Conservation (phyloP, 345 rosid genomes). For the Camelina neglecta region DNA sequence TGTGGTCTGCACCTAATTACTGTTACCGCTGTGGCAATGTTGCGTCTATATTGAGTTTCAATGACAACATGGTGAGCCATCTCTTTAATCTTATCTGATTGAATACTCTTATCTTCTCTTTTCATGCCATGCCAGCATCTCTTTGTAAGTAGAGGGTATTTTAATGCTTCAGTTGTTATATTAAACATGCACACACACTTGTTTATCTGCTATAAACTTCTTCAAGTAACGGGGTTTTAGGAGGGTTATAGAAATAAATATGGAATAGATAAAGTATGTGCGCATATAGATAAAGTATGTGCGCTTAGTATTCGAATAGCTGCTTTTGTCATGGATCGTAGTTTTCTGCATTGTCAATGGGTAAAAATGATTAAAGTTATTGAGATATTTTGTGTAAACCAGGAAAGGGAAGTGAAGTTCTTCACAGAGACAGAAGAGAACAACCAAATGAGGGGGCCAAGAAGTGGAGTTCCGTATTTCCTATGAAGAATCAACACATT, state of each 20-base stretch:
- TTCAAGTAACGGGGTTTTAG: conserved; percentile 15
- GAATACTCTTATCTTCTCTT: background rate
- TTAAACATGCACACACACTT: conserved; percentile 4
- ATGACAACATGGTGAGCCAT: conserved; percentile 88
- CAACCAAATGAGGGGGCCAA: conserved; percentile 99
- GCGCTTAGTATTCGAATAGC: background rate
- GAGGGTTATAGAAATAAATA: conserved; percentile 1
- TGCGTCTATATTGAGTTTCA: conserved; percentile 97
- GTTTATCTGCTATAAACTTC: conserved; percentile 10
- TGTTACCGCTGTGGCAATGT: conserved; percentile 99
- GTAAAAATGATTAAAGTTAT: conserved; percentile 11
- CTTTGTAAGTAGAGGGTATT: conserved; percentile 7
- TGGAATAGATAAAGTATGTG: background rate
- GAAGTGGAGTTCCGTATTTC: conserved; percentile 98
- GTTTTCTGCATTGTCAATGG: background rate
- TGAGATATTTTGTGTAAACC: conserved; percentile 5
- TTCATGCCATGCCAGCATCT: background rate
- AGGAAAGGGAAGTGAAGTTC: conserved; percentile 98
- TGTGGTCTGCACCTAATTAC: conserved; percentile 99
- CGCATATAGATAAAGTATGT: background rate
- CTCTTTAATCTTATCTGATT: conserved; percentile 1
- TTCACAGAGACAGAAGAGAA: conserved; percentile 99
- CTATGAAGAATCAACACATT: conserved; percentile 48
- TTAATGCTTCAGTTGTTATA: background rate
- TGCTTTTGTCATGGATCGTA: background rate